Conservation (phyloP, 169 alveolate species). For the Plasmodium inui region DNA sequence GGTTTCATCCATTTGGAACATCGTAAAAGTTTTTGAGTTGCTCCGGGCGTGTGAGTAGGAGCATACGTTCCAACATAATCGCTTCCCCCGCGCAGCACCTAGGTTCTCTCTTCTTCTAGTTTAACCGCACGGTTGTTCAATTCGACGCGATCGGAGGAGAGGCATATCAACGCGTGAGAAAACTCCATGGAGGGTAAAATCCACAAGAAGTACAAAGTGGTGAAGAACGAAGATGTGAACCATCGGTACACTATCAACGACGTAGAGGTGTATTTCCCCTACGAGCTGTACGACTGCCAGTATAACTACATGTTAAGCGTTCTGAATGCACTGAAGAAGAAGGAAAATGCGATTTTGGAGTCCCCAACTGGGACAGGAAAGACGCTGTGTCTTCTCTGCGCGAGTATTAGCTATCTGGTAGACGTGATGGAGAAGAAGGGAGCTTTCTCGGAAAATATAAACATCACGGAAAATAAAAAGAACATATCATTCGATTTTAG, state of each 20-base stretch:
- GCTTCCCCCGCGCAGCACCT: not conserved
- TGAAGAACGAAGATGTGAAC: conserved; percentile 49
- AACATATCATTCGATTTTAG: conserved; percentile 43
- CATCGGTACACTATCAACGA: conserved; percentile 72
- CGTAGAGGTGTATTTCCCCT: conserved; percentile 87
- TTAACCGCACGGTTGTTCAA: not conserved
- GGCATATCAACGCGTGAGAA: not conserved
- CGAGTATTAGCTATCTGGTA: conserved; percentile 89
- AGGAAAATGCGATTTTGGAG: conserved; percentile 93
- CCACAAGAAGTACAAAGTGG: conserved; percentile 64
- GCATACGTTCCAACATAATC: not conserved
- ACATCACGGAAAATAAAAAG: conserved; percentile 48
- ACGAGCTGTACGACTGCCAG: conserved; percentile 89
- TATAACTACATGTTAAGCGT: conserved; percentile 86
- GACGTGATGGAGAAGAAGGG: conserved; percentile 80
- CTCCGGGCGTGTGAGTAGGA: not conserved
- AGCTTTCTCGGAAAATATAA: conserved; percentile 69
- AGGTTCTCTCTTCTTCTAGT: not conserved
- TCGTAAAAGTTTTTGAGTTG: not conserved
- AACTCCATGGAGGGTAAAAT: conserved; percentile 37
- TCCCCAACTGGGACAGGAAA: conserved; percentile 99
- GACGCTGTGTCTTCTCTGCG: conserved; percentile 93
- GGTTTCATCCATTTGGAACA: not conserved
- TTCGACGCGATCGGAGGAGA: not conserved
- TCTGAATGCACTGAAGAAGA: conserved; percentile 79